These are phyloP conservation scores for Aquilaria yunnanensis DNA, from an alignment of 345 rosid species.

Conservation along the genomic window DNA sequence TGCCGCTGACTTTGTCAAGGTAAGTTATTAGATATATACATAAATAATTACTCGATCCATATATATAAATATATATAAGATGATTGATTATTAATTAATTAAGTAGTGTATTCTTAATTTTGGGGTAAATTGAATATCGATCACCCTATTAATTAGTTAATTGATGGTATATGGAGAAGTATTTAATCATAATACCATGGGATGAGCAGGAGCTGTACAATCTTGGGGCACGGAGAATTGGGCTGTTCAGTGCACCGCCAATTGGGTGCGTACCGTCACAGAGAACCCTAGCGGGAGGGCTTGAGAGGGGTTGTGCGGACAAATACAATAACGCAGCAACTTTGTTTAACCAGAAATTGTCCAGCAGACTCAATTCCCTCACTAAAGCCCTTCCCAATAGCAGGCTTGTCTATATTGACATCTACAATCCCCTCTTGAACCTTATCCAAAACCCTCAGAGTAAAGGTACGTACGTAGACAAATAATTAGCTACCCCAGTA, in stretches of 20 bases:
- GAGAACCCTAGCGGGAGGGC: conserved; percentile 60
- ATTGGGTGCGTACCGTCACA: conserved; percentile 74
- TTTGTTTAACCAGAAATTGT: conserved; percentile 53
- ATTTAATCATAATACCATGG: background rate
- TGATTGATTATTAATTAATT: too few relatives aligned
- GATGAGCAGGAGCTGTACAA: conserved; percentile 37
- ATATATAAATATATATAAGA: too few relatives aligned
- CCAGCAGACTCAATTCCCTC: conserved; percentile 23
- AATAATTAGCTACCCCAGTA: too few relatives aligned
- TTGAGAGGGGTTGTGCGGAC: conserved; percentile 36
- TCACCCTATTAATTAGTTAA: too few relatives aligned
- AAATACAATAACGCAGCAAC: conserved; percentile 39
- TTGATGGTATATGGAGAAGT: too few relatives aligned
- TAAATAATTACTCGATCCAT: background rate
- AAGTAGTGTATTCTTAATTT: too few relatives aligned
- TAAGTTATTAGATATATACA: background rate
- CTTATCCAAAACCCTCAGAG: conserved; percentile 33
- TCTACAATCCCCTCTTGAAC: conserved; percentile 16
- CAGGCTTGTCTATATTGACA: conserved; percentile 25
- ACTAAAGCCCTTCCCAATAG: conserved; percentile 10
- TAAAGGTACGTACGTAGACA: conserved; percentile 35
- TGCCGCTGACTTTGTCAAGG: conserved; percentile 32
- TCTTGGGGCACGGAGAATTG: conserved; percentile 57
- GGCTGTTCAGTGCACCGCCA: conserved; percentile 44
- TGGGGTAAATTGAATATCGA: too few relatives aligned